These are phyloP conservation scores for Fragilariopsis cylindrus DNA, from an alignment of 108 stramenopile species.

Conservation along the genomic window DNA sequence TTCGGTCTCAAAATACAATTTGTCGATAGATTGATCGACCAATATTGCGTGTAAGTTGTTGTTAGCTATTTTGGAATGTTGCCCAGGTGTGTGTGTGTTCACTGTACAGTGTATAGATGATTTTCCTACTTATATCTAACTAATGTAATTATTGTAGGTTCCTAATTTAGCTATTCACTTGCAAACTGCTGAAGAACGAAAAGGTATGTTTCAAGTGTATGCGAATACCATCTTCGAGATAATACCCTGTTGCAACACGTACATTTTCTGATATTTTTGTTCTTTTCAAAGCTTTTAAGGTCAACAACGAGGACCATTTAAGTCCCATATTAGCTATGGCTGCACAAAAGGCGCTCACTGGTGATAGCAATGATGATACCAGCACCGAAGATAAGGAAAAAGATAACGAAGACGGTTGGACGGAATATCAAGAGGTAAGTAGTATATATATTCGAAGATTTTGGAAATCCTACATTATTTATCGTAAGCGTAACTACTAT, in stretches of 20 bases:
- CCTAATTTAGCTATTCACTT: conserved; percentile 97
- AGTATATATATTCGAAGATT: too few relatives aligned
- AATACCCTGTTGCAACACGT: not conserved
- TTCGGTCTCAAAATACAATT: not conserved
- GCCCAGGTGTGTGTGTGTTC: too few relatives aligned
- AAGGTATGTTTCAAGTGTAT: conserved; percentile 13
- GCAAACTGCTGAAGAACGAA: conserved; percentile 78
- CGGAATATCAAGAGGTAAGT: conserved; percentile 65
- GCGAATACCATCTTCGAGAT: too few relatives aligned
- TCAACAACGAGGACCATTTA: conserved; percentile 95
- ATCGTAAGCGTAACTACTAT: too few relatives aligned
- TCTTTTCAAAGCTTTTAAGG: conserved; percentile 61
- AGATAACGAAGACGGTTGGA: conserved; percentile 59
- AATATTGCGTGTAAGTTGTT: conserved; percentile 52
- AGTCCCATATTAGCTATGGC: conserved; percentile 89
- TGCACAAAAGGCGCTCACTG: conserved; percentile 66
- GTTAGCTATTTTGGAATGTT: too few relatives aligned
- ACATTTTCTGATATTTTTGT: conserved; percentile 30
- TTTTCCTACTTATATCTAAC: too few relatives aligned
- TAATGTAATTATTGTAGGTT: conserved; percentile 29
- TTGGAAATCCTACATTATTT: too few relatives aligned
- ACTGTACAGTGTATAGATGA: too few relatives aligned
- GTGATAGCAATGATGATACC: conserved; percentile 18
- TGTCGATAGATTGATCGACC: conserved; percentile 63
- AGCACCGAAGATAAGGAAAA: conserved; percentile 21